phyloP scores from a whole-genome alignment of 1,139 yeast genomes.

The Suhomyces coccinellae region DNA sequence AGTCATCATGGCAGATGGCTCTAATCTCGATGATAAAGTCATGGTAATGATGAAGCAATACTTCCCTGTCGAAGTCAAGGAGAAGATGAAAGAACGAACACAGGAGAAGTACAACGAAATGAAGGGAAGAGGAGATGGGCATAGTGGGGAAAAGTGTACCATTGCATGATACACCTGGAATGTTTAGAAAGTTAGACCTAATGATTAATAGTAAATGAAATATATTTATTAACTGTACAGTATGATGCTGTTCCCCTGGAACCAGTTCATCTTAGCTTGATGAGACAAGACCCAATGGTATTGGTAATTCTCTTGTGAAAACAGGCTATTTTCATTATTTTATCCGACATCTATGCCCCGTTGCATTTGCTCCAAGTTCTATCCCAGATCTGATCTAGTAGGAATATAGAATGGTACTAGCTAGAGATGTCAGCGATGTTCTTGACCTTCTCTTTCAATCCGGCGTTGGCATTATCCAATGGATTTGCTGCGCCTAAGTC shows the following conservation, averaged over 20 bases:
- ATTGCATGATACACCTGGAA: constrained; percentile 13
- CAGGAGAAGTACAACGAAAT: constrained; percentile 47
- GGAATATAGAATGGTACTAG: not conserved
- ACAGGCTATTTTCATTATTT: not conserved
- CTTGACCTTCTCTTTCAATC: constrained; percentile 3
- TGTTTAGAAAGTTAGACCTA: not conserved
- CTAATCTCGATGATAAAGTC: constrained; percentile 57
- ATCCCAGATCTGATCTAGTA: not conserved
- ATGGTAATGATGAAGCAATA: constrained; percentile 55
- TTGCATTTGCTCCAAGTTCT: not conserved
- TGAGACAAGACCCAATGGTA: not conserved
- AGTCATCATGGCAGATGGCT: constrained; percentile 57
- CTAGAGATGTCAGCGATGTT: constrained; percentile 6
- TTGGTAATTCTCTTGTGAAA: not conserved
- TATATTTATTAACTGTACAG: not conserved
- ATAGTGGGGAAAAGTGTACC: constrained; percentile 28
- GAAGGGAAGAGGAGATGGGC: constrained; percentile 7
- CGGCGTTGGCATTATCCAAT: not conserved
- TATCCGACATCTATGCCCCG: not conserved
- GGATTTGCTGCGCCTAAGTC: constrained; percentile 2
- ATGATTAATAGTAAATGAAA: constrained; percentile 1
- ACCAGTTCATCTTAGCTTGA: not conserved
- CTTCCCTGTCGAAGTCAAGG: constrained; percentile 68
- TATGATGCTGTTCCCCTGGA: not conserved
- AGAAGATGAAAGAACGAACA: constrained; percentile 59